Conservation (phyloP, 2,329 filamentous ascomycete genomes). For the Exophiala sideris region DNA sequence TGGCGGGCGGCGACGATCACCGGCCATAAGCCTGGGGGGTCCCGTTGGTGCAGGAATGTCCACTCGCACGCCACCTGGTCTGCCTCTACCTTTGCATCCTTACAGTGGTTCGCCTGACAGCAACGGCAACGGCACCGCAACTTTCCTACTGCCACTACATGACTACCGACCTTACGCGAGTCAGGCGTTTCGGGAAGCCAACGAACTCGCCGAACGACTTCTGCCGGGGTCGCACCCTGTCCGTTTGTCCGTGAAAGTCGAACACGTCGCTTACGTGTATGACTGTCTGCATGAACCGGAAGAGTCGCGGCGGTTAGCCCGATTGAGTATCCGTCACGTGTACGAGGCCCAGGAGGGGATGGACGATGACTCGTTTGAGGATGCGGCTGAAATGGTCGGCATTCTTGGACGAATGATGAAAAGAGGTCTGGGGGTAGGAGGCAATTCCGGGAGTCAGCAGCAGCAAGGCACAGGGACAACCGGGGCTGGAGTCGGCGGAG, state of each 20-base stretch:
- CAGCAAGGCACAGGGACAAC: background rate
- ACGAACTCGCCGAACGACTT: conserved; percentile 67
- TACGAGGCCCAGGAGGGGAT: conserved; percentile 89
- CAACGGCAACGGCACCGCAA: conserved; percentile 49
- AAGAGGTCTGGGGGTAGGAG: conserved; percentile 53
- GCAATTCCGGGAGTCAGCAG: conserved; percentile 22
- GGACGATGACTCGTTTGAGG: conserved; percentile 92
- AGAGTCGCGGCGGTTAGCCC: conserved; percentile 71
- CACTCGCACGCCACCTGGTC: conserved; percentile 34
- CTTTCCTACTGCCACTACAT: conserved; percentile 73
- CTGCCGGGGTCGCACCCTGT: conserved; percentile 87
- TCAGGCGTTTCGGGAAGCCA: conserved; percentile 74
- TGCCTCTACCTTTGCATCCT: conserved; percentile 15
- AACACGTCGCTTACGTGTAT: conserved; percentile 89
- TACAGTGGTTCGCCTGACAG: conserved; percentile 8
- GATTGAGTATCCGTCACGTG: conserved; percentile 80
- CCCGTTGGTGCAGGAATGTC: conserved; percentile 49
- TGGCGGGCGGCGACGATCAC: conserved; percentile 40
- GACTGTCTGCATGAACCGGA: conserved; percentile 84
- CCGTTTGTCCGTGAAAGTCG: conserved; percentile 82
- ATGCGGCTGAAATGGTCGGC: conserved; percentile 83
- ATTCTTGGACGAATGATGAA: conserved; percentile 87
- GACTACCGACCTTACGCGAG: conserved; percentile 78
- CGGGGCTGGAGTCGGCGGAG: background rate
- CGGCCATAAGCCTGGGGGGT: conserved; percentile 54